These are phyloP conservation scores for Cercophora samala DNA, from an alignment of 495 filamentous ascomycete genomes.

Conservation along the genomic window DNA sequence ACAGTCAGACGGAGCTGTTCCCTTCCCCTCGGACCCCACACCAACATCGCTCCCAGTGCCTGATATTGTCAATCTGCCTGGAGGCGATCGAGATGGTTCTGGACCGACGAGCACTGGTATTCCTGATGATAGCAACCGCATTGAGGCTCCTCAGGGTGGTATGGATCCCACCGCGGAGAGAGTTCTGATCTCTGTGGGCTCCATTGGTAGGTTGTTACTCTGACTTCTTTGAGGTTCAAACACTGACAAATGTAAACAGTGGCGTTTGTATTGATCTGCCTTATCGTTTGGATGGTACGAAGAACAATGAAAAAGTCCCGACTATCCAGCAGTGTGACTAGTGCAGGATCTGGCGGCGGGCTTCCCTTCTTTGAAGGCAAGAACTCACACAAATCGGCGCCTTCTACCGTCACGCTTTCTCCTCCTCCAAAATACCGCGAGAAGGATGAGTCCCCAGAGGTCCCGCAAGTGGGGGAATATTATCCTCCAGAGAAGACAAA, in stretches of 20 bases:
- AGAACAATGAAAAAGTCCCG: slow-evolving; percentile 37
- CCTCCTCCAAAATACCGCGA: slow-evolving; percentile 38
- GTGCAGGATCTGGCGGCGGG: slow-evolving; percentile 2
- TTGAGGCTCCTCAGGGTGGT: slow-evolving; percentile 15
- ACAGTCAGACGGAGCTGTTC: neutral
- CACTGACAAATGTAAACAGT: slow-evolving; percentile 26
- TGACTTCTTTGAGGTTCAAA: neutral
- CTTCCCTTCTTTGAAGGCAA: slow-evolving; percentile 21
- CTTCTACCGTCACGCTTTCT: slow-evolving; percentile 7
- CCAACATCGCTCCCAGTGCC: neutral
- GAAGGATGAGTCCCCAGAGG: slow-evolving; percentile 20
- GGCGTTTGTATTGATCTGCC: slow-evolving; percentile 42
- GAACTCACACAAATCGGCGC: slow-evolving; percentile 26
- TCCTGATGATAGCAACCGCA: slow-evolving; percentile 16
- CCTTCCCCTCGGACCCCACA: neutral
- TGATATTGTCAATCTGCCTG: slow-evolving; percentile 2
- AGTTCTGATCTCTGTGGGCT: slow-evolving; percentile 45
- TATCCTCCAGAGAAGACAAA: slow-evolving; percentile 31
- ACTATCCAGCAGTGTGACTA: slow-evolving; percentile 10
- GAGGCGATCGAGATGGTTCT: neutral
- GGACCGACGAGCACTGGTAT: slow-evolving; percentile 17
- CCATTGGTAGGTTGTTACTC: slow-evolving; percentile 42
- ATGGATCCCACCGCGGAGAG: slow-evolving; percentile 41
- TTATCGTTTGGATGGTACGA: slow-evolving; percentile 40
- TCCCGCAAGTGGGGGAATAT: slow-evolving; percentile 21